Conservation (phyloP, 2,329 filamentous ascomycete genomes). For the Aspergillus ibericus region DNA sequence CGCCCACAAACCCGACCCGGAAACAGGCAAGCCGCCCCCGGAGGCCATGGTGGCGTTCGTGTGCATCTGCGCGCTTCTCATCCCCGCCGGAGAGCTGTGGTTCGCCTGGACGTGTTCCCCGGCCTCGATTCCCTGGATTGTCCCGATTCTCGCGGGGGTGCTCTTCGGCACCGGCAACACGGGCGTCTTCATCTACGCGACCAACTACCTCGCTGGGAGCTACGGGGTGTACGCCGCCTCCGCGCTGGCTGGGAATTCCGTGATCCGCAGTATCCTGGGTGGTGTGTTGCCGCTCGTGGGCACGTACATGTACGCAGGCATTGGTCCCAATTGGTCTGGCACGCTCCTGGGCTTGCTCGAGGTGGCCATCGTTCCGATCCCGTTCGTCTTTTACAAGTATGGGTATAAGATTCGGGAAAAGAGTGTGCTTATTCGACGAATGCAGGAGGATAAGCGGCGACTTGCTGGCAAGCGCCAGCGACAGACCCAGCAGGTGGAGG, state of each 20-base stretch:
- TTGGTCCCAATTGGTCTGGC: constrained; percentile 77
- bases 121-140: constrained; percentile 74
- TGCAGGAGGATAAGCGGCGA: constrained; percentile 54
- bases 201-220: constrained; percentile 74
- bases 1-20: constrained; percentile 69
- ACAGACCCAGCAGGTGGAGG: constrained; percentile 16
- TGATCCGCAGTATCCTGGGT: constrained; percentile 71
- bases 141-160: constrained; percentile 73
- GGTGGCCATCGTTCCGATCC: constrained; percentile 73
- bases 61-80: constrained; percentile 71
- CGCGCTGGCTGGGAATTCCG: constrained; percentile 76
- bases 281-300: constrained; percentile 76
- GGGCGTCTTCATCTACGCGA: constrained; percentile 77
- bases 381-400: constrained; percentile 71
- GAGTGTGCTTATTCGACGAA: constrained; percentile 57
- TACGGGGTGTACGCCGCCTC: constrained; percentile 82
- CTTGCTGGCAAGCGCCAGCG: constrained; percentile 43
- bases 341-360: constrained; percentile 74
- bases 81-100: constrained; percentile 76
- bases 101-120: constrained; percentile 89
- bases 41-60: constrained; percentile 82
- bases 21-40: constrained; percentile 70
- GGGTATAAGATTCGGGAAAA: constrained; percentile 58
- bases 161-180: constrained; percentile 78
- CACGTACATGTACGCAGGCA: constrained; percentile 65